Conservation (phyloP, 2,329 filamentous ascomycete species). For the Xylariaceae sp. region DNA sequence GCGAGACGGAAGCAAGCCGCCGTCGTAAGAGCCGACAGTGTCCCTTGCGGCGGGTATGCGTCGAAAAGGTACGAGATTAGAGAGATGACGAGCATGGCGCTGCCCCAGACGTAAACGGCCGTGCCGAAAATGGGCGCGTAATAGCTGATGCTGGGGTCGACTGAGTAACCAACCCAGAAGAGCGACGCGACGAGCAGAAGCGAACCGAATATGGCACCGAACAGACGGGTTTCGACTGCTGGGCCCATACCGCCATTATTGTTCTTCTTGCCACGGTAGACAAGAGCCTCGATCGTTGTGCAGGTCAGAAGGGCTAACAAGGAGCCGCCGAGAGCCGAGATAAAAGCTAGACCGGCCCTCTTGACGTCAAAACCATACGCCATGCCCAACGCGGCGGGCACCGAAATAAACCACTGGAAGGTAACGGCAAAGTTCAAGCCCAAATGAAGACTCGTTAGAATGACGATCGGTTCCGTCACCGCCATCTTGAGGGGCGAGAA, state of each 20-base stretch:
- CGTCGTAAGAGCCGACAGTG: conserved; percentile 43
- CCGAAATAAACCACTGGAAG: conserved; percentile 20
- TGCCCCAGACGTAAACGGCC: conserved; percentile 8
- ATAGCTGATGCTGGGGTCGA: conserved; percentile 33
- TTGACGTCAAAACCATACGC: conserved; percentile 6
- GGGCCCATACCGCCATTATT: neutral
- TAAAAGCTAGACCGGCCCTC: conserved; percentile 14
- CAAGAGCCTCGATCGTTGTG: neutral
- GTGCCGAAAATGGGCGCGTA: conserved; percentile 7
- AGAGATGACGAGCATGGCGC: conserved; percentile 30
- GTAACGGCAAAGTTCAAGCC: conserved; percentile 38
- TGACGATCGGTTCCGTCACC: conserved; percentile 44
- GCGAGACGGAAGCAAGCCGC: conserved; percentile 39
- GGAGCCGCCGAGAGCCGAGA: neutral
- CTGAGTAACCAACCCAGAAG: conserved; percentile 45
- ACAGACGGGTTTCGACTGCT: conserved; percentile 1
- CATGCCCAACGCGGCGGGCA: conserved; percentile 5
- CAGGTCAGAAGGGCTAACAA: neutral
- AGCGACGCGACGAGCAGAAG: conserved; percentile 32
- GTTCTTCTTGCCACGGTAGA: neutral
- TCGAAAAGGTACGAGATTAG: conserved; percentile 46
- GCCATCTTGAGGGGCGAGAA: conserved; percentile 35
- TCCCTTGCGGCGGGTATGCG: conserved; percentile 42
- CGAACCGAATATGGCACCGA: neutral
- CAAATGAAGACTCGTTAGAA: conserved; percentile 33